Base-by-base conservation (phyloP, 2,329 filamentous ascomycete species). In the Hansfordia pulvinata region DNA sequence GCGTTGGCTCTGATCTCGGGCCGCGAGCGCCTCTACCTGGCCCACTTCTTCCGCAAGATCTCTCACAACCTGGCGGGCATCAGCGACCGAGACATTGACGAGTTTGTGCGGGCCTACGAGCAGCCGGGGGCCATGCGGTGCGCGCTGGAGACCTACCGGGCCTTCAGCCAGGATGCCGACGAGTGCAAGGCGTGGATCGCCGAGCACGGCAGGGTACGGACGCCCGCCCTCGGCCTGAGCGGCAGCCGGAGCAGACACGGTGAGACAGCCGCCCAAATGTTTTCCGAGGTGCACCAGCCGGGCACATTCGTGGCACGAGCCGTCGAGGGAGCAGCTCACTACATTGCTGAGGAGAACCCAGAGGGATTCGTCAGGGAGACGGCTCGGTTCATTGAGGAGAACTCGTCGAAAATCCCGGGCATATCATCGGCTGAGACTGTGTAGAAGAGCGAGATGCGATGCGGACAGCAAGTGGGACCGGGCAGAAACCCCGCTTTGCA, bases 1-100 rank as follows among this genome's bases (percentile, higher is more conserved):
- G 46, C 55, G 2, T 47, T 56, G 27, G 35, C 45, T 1, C 40
- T 62, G 5, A 46, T 58, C 8, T 34, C 43, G 2, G 53, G 56
- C 11, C 42, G 44, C 11, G 58, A 62, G 37, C 35, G 39, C 10
- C 37, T 52, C 19, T 61, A 62, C 30, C 31, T 60, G 3, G 53
- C 51, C 26, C 52, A 58, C 36, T 61, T 60, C 37, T 59, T 47
- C 37, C 46, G 56, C 26, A 48, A 52, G 26, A 38, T 54, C 10
- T 35, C 33, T 5, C 39, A 49, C 30, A 54, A 58, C 23, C 44
- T 44, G 7, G 41, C 36, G 12, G 54, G 45, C 4, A 50, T 60
- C 28, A 40, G 42, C 3, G 28, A 37, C 3, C 36, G 38, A 18
- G 54, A 54, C 32, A 24, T 57, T n/a, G 53, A 55, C 11, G 40